phyloP scores from a whole-genome alignment of 2,329 filamentous ascomycete genomes.

The Colletotrichum lindemuthianum region DNA sequence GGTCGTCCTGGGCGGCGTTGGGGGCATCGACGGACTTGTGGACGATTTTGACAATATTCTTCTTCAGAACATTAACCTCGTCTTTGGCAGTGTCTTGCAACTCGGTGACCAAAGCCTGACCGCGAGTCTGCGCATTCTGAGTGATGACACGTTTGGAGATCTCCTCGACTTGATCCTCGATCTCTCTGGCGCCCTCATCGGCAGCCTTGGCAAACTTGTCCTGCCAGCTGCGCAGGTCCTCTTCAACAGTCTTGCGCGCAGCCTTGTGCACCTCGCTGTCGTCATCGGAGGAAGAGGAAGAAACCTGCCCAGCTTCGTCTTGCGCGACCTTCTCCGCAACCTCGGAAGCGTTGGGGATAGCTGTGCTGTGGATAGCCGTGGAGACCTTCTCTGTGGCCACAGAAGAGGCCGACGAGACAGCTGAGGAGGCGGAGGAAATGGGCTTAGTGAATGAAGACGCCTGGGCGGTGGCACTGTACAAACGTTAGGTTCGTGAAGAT shows the following conservation, averaged over 20 bases:
- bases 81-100: constrained; percentile 74
- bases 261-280: constrained; percentile 66
- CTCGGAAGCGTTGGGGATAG: constrained; percentile 37
- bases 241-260: constrained; percentile 73
- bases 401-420: constrained; percentile 33
- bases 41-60: constrained; percentile 72
- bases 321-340: constrained; percentile 23
- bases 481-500: background rate
- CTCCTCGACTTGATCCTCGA: constrained; percentile 75
- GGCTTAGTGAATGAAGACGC: constrained; percentile 56
- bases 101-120: constrained; percentile 72
- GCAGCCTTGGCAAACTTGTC: constrained; percentile 86
- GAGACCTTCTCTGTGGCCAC: constrained; percentile 39
- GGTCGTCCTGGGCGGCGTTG: constrained; percentile 53
- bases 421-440: constrained; percentile 40
- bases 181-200: constrained; percentile 79
- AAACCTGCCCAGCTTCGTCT: constrained; percentile 44
- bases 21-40: constrained; percentile 59
- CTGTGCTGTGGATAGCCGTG: constrained; percentile 23
- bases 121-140: constrained; percentile 72
- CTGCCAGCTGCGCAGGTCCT: constrained; percentile 88
- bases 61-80: constrained; percentile 73
- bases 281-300: constrained; percentile 56
- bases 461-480: constrained; percentile 38
- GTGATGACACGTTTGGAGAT: constrained; percentile 66